phyloP scores from a whole-genome alignment of 176 grass and related monocot species.

The Cocos nucifera region DNA sequence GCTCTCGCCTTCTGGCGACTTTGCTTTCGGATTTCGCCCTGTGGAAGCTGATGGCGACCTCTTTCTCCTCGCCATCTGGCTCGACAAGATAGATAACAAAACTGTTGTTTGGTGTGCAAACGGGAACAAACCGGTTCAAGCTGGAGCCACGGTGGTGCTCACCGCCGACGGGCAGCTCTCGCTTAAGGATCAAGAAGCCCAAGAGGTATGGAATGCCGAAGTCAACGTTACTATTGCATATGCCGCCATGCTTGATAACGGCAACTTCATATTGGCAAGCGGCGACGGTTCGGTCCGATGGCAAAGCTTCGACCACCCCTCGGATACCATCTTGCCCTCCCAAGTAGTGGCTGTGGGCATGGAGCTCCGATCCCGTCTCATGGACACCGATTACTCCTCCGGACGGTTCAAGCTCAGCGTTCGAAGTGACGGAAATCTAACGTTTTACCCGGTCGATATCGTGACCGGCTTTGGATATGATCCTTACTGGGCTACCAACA shows the following conservation, averaged over 20 bases:
- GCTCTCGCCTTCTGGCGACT: slow-evolving; percentile 26
- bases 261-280: slow-evolving; percentile 33
- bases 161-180: slow-evolving; percentile 15
- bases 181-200: slow-evolving; percentile 10
- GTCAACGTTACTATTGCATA: slow-evolving; percentile 11
- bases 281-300: background rate
- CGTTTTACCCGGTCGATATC: slow-evolving; percentile 7
- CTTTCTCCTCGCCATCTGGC: slow-evolving; percentile 45
- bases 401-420: slow-evolving; percentile 33
- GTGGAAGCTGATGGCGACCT: background rate
- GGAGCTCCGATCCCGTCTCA: no score
- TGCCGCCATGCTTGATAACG: slow-evolving; percentile 36
- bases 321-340: no score
- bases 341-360: no score
- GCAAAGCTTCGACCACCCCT: no score
- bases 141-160: slow-evolving; percentile 22
- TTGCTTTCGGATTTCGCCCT: slow-evolving; percentile 20
- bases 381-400: background rate
- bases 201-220: slow-evolving; percentile 17
- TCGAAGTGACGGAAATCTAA: slow-evolving; percentile 10
- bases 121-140: background rate
- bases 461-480: slow-evolving; percentile 9
- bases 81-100: slow-evolving; percentile 24
- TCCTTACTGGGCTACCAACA: slow-evolving; percentile 25
- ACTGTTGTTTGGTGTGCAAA: slow-evolving; percentile 40